These are phyloP conservation scores for Cymbomonas tetramitiformis DNA, from an alignment of 139 green algal species.

Conservation along the genomic window DNA sequence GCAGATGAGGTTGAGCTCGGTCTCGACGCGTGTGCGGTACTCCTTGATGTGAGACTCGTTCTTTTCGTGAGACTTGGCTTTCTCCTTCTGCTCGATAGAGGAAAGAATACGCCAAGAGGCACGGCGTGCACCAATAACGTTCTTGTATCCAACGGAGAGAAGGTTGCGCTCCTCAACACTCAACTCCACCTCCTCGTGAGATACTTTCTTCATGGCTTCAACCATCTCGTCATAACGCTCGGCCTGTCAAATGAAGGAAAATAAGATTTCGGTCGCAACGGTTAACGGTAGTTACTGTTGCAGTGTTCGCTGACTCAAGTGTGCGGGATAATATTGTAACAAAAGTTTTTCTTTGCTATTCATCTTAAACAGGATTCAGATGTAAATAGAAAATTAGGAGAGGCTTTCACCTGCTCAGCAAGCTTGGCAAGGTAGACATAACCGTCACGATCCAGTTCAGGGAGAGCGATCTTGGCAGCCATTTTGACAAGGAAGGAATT, in stretches of 20 bases:
- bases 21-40: conserved; percentile 47
- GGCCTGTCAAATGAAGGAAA: no score
- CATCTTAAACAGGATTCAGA: no score
- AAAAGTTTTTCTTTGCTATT: no score
- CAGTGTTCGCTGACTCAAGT: no score
- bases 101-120: conserved; percentile 95
- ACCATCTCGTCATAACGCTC: conserved; percentile 58
- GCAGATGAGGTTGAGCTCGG: conserved; percentile 39
- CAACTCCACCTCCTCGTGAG: conserved; percentile 71
- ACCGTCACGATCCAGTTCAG: conserved; percentile 1
- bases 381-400: no score
- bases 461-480: no score
- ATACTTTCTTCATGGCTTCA: conserved; percentile 91
- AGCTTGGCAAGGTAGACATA: conserved; percentile 30
- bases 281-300: no score
- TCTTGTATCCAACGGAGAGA: conserved; percentile 95
- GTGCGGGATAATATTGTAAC: no score
- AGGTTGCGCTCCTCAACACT: conserved; percentile 96
- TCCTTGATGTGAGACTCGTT: conserved; percentile 88
- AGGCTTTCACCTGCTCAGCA: conserved; percentile 31
- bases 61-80: conserved; percentile 83
- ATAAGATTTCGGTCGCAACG: no score
- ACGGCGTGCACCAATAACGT: conserved; percentile 85
- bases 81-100: conserved; percentile 98
- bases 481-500: no score